A percentile compares a stretch with the other conserved stretches of the same genome.
These are phyloP conservation scores for Trametes gibbosa DNA, from an alignment of 768 basidiomycete genomes.

Conservation along the genomic window DNA sequence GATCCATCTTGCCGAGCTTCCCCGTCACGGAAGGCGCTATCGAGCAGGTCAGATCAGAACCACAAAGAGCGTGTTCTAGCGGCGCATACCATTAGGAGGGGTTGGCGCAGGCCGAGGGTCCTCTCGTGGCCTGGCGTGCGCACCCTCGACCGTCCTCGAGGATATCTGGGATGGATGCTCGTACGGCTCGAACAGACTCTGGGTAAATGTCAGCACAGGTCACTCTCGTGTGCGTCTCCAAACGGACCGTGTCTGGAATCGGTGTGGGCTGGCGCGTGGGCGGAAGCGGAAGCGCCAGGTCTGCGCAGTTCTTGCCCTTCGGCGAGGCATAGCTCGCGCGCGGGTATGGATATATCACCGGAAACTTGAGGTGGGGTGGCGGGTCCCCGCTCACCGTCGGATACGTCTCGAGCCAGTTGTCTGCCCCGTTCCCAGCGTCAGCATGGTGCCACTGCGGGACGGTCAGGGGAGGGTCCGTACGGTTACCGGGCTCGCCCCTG, in stretches of 20 bases:
- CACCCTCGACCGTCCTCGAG: neutral
- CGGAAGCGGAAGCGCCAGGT: conserved; percentile 20
- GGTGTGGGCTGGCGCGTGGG: conserved; percentile 17
- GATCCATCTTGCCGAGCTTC: conserved; percentile 21
- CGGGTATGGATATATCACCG: conserved; percentile 25
- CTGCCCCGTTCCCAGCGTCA: conserved; percentile 16
- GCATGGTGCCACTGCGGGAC: neutral
- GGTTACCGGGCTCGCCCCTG: conserved; percentile 24
- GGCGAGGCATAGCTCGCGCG: conserved; percentile 21
- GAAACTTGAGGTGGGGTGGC: conserved; percentile 7
- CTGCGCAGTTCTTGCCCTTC: conserved; percentile 11
- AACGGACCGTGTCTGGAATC: conserved; percentile 1
- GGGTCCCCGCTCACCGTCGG: conserved; percentile 18
- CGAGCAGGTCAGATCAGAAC: neutral
- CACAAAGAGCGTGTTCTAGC: too few relatives aligned
- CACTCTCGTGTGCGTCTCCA: neutral
- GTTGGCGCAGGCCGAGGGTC: neutral
- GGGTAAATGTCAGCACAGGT: neutral
- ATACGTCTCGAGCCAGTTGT: conserved; percentile 21
- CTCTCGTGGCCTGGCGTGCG: neutral
- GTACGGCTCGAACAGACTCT: conserved; percentile 19
- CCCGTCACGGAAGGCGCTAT: neutral
- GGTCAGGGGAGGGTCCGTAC: conserved; percentile 11
- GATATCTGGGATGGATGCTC: conserved; percentile 11
- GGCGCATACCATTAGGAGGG: neutral